phyloP scores from a whole-genome alignment of 2,329 filamentous ascomycete genomes.

The Chaetothyriales sp. region DNA sequence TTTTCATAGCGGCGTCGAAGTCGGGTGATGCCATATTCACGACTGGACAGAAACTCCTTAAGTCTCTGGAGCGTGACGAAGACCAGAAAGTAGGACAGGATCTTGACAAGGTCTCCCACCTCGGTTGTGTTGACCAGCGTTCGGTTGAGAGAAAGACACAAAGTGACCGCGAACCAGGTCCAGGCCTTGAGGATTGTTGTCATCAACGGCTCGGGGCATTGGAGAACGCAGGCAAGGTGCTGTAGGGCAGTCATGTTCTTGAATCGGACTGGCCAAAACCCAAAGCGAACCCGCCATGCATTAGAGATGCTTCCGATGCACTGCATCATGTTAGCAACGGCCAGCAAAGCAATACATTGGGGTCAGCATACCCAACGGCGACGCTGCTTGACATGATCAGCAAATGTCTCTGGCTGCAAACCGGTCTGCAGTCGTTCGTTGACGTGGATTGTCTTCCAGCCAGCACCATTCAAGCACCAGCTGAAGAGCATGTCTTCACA shows the following conservation, averaged over 20 bases:
- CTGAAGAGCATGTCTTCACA: constrained; percentile 19
- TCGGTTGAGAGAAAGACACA: constrained; percentile 2
- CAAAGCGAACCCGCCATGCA: constrained; percentile 5
- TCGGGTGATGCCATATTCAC: constrained; percentile 1
- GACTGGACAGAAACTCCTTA: background rate
- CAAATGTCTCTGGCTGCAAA: constrained; percentile 22
- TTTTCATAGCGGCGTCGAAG: constrained; percentile 7
- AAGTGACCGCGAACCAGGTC: constrained; percentile 2
- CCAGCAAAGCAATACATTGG: constrained; percentile 30
- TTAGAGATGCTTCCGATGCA: constrained; percentile 11
- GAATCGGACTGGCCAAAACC: constrained; percentile 2
- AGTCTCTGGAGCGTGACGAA: background rate
- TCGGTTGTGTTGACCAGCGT: constrained; percentile 1
- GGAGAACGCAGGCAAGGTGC: constrained; percentile 10
- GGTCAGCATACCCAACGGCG: constrained; percentile 25
- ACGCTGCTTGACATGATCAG: constrained; percentile 25
- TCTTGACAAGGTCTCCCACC: constrained; percentile 3
- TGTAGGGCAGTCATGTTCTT: constrained; percentile 5
- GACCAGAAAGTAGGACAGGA: background rate
- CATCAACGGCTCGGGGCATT: constrained; percentile 9
- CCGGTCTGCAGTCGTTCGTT: constrained; percentile 18
- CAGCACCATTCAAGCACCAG: constrained; percentile 15
- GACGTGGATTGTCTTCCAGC: constrained; percentile 17
- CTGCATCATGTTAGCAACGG: constrained; percentile 7
- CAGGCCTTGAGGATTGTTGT: constrained; percentile 8